phyloP scores from a whole-genome alignment of 495 filamentous ascomycete genomes.

The Aspergillus bridgeri region DNA sequence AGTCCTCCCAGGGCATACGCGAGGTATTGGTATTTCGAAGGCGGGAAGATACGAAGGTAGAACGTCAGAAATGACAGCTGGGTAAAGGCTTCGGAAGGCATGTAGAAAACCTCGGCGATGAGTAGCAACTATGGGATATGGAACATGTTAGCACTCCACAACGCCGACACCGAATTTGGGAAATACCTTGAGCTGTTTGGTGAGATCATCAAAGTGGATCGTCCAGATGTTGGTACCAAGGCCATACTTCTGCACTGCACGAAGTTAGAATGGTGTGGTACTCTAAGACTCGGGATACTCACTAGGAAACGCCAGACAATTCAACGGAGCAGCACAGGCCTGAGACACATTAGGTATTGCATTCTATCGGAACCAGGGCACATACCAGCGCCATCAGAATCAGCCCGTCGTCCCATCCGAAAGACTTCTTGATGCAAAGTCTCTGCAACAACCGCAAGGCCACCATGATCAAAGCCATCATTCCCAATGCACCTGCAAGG shows the following conservation, averaged over 20 bases:
- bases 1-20: conserved; percentile 26
- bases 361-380: background rate
- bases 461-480: conserved; percentile 21
- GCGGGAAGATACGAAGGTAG: conserved; percentile 34
- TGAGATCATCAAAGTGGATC: conserved; percentile 37
- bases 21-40: conserved; percentile 16
- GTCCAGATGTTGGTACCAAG: conserved; percentile 37
- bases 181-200: conserved; percentile 22
- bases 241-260: conserved; percentile 14
- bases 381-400: conserved; percentile 19
- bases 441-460: conserved; percentile 15
- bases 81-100: conserved; percentile 22
- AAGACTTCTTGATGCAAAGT: conserved; percentile 14
- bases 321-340: conserved; percentile 17
- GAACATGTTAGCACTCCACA: background rate
- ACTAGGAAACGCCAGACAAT: conserved; percentile 23
- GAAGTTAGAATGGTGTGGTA: background rate
- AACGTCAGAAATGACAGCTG: conserved; percentile 36
- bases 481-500: conserved; percentile 17
- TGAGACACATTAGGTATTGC: background rate
- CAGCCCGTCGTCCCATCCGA: conserved; percentile 22
- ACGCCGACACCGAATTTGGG: background rate
- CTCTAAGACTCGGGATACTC: background rate
- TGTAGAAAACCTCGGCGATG: conserved; percentile 30
- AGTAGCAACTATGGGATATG: conserved; percentile 6